Conservation (phyloP, 1,139 yeast species). For the Sugiyamaella xylanicola region DNA sequence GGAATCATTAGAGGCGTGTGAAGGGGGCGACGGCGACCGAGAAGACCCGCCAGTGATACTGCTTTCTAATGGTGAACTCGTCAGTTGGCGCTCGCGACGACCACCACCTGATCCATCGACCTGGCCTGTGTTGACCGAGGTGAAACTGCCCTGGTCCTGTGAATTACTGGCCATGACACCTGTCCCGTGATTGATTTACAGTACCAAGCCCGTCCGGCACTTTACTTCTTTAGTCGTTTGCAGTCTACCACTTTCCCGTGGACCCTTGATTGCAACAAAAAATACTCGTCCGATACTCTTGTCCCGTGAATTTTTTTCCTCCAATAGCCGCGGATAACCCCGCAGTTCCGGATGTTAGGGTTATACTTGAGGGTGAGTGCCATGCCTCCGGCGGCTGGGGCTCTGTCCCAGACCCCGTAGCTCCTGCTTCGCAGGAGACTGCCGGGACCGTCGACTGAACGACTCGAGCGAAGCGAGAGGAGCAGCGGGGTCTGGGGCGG, state of each 20-base stretch:
- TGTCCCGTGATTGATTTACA: conserved; percentile 8
- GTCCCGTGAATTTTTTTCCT: conserved; percentile 6
- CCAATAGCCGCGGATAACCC: conserved; percentile 15
- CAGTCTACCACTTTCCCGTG: not conserved
- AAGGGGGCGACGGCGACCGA: conserved; percentile 10
- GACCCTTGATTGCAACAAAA: not conserved
- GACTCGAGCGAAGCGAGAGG: conserved; percentile 1
- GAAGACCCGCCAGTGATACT: conserved; percentile 1
- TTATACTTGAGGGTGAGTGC: not conserved
- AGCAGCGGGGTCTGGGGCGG: conserved; percentile 1
- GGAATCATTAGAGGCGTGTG: not conserved
- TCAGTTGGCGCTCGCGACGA: not conserved
- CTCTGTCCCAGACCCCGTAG: conserved; percentile 1
- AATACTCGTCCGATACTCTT: not conserved
- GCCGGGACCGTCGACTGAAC: not conserved
- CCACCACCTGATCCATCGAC: not conserved
- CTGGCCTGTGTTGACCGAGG: conserved; percentile 2
- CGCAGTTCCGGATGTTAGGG: not conserved
- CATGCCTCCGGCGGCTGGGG: conserved; percentile 3
- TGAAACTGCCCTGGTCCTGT: conserved; percentile 4
- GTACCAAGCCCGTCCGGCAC: not conserved
- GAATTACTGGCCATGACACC: not conserved
- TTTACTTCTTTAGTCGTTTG: not conserved
- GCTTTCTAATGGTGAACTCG: conserved; percentile 2
- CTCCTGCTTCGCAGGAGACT: conserved; percentile 1